Conservation (phyloP, 75 land plant genomes). For the Isoetes taiwanensis region DNA sequence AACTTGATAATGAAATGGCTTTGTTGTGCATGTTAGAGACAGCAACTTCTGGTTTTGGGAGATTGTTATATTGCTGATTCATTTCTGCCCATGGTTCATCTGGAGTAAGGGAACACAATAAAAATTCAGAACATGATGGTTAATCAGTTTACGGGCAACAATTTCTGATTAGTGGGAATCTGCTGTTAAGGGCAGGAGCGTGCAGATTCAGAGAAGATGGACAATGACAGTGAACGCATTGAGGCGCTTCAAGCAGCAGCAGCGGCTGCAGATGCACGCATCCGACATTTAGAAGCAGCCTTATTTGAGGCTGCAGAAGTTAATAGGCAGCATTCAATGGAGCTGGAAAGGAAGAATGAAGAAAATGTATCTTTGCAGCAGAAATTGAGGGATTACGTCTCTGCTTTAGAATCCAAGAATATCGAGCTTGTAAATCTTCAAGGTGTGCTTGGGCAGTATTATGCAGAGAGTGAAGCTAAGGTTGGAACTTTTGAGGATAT, state of each 20-base stretch:
- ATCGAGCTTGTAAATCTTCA: slow-evolving; percentile 84
- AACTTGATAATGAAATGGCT: background rate
- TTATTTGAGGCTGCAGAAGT: slow-evolving; percentile 66
- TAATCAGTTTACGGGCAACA: background rate
- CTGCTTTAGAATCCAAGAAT: slow-evolving; percentile 60
- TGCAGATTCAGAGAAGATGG: slow-evolving; percentile 95
- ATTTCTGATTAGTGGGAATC: background rate
- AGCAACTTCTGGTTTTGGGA: no score
- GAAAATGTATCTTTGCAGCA: slow-evolving; percentile 37
- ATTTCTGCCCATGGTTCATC: background rate
- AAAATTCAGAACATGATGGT: background rate
- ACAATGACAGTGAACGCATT: slow-evolving; percentile 67
- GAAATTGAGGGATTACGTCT: slow-evolving; percentile 45
- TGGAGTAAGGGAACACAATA: background rate
- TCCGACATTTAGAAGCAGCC: slow-evolving; percentile 52
- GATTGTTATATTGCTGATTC: background rate
- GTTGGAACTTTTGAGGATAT: no score
- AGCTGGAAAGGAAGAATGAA: slow-evolving; percentile 48
- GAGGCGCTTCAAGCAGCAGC: slow-evolving; percentile 42
- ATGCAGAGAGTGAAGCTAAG: slow-evolving; percentile 98
- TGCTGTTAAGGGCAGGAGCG: slow-evolving; percentile 36
- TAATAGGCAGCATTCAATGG: slow-evolving; percentile 28
- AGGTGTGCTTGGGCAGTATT: slow-evolving; percentile 90
- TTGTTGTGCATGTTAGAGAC: background rate
- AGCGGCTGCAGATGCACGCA: slow-evolving; percentile 42